Base-by-base conservation (phyloP, 2,329 filamentous ascomycete genomes). In the Paramyrothecium roridum region DNA sequence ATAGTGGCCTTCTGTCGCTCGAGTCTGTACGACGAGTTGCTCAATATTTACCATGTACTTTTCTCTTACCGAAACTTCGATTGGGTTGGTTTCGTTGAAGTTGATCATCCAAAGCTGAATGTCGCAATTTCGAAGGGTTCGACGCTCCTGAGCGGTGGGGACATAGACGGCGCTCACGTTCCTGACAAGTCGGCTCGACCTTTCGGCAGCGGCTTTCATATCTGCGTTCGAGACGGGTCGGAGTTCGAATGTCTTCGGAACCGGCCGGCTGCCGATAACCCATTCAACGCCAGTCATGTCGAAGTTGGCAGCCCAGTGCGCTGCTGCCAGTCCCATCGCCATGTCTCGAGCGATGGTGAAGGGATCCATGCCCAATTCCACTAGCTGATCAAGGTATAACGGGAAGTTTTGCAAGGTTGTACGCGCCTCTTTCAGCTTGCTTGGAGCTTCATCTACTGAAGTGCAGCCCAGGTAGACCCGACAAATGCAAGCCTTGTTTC, bases 91-190 rank as follows among this genome's bases (percentile, higher is more conserved):
- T 50, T 53, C 53, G 21, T 56, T 37, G 52, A 56, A 56, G 50
- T 53, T 46, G 19, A 53, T 34, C 40, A 56, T 56, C 50, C 54
- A 56, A 50, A 56, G 16, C 46, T 56, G 50, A 4, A 46, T 30
- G 33, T 43, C 33, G 3, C 50, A 26, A 21, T 56, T 52, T 8
- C 53, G 48, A 20, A 49, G 49, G 46, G n/a, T n/a, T n/a, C n/a
- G n/a, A n/a, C 45, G 48, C 23, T 13, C 26, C n/a, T 30, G 23
- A 11, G 22, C 4, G 22, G 23, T 21, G 22, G n/a, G n/a, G n/a
- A 7, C 16, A 11, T 34, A 22, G 13, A 11, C 7, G 48, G 16
- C 16, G 48, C 11, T 11, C 21, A 17, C 17, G 21, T 17, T 30
- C 13, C 19, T 33, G 13, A 33, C 26, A 19, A 13, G 48, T 4